Evolutionary conservation across 768 basidiomycete genomes (phyloP), one percentile per base, ranked within the genome.

Genomic region (Leccinum subgranulosum): DNA sequence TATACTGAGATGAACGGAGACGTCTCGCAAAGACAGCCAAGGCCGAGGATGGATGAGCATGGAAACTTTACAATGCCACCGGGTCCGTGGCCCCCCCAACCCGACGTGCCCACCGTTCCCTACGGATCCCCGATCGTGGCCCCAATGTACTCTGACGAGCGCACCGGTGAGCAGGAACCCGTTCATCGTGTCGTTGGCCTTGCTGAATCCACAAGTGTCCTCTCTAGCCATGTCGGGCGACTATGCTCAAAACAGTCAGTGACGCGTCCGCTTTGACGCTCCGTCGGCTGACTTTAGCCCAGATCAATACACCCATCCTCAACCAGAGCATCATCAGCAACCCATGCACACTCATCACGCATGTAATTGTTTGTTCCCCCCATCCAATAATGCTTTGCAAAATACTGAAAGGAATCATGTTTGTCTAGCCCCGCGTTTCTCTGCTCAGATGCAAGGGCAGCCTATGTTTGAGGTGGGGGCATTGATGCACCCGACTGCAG

Each of bases 121-220:
- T 84, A 82, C 62, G 75, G 72, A 41, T 67, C 77, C n/a, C 72
- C 78, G 54, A 73, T 74, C 50, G 66, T 81, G 39, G 59, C 78
- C 8, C 76, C 77, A 63, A 76, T 81, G 68, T 84, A 81, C 69
- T 78, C 84, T 55, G 83, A 81, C 62, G 83, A 85, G 64, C 80
- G 83, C 58, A 78, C 81, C 53, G 77, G 85, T 84, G 65, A 66
- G 79, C 49, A 51, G 19, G 49, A 54, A 51, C 55, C 52, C 50
- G 56, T 56, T 55, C 50, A 47, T 50, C 55, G 41, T 58, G 53
- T 49, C 46, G 15, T 54, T 34, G 57, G 57, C 53, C 53, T 62
- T 48, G 51, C 61, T 63, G 59, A 60, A 57, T 64, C 43, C 57
- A 56, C 51, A 62, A 60, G 62, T 59, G 14, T 52, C 57, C 36